Base-by-base conservation (phyloP, 495 filamentous ascomycete species). In the Penicillium desertorum region DNA sequence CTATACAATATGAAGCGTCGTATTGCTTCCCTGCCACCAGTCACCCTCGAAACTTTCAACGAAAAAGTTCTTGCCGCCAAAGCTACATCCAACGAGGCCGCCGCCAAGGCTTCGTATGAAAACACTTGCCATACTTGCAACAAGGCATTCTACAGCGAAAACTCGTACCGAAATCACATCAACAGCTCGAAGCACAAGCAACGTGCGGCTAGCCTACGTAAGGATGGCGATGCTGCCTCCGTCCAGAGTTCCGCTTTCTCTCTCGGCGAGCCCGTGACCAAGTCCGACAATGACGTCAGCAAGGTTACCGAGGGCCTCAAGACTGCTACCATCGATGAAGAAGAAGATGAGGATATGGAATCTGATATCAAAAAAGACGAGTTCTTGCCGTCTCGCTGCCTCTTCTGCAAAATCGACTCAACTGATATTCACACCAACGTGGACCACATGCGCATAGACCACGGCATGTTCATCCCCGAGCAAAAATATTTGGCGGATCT, bases 1-100 rank as follows among this genome's bases (percentile, higher is more conserved):
- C 85, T 95, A 53, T 98, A 98, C 72, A 98, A 98, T 71, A 84
- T 98, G 65, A 97, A 98, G 74, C 90, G 94, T 62, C 89, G 92
- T 58, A 88, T 98, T 60, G 91, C 93, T 20, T 88, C 90, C 12
- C 80, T 98, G 7, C 92, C 94, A 19, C 95, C 94, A 0, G 88
- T 98, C 22, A 85, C 92, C 14, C 93, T 93, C 36, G 93, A 98
- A 70, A 79, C 88, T 6, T 98, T 98, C 73, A 90, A 91, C 65
- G 94, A 98, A 61, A 98, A 97, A 73, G 95, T 98, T 36, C 78
- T 98, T n/a, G 89, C 89, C 60, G 92, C 91, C 54, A 90, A 96
- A 67, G 91, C 91, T 29, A 83, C 83, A 5, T 86, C 91, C 7
- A 87, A 83, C 14, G 88, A 91, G 12, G 89, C 91, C 49, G 91